Evolutionary conservation across 306 rosid genomes (phyloP).

Genomic region (Gastrolobium villosum): DNA sequence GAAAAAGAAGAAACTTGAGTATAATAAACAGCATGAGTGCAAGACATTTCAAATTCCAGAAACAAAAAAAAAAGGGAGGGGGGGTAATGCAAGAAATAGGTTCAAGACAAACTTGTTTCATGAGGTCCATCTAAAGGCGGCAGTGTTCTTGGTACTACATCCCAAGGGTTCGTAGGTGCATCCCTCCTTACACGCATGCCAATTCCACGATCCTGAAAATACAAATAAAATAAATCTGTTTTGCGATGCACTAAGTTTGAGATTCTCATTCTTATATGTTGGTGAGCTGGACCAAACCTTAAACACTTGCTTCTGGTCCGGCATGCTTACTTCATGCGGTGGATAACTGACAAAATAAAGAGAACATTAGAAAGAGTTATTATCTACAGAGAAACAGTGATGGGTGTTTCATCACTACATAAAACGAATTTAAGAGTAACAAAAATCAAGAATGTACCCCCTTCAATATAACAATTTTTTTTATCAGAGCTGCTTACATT

Average conservation of each 20-base stretch:
- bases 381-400: neutral
- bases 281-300: constrained; percentile 35
- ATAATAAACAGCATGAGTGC: constrained; percentile 1
- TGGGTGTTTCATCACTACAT: neutral
- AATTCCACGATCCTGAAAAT: constrained; percentile 50
- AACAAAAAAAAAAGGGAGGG: too few relatives aligned
- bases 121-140: constrained; percentile 35
- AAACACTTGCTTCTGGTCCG: constrained; percentile 34
- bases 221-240: constrained; percentile 31
- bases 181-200: constrained; percentile 41
- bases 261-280: constrained; percentile 25
- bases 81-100: constrained; percentile 25
- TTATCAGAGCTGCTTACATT: neutral
- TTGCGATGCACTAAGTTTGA: constrained; percentile 30
- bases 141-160: constrained; percentile 26
- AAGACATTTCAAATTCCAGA: neutral
- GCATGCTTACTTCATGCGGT: constrained; percentile 36
- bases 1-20: constrained; percentile 8
- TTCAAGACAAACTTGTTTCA: constrained; percentile 55
- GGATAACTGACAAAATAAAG: constrained; percentile 49
- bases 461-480: constrained; percentile 24
- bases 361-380: constrained; percentile 24
- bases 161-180: constrained; percentile 32
- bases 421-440: constrained; percentile 27
- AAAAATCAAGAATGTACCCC: constrained; percentile 14